phyloP scores from a whole-genome alignment of 345 rosid genomes.

The Fremontodendron californicum region DNA sequence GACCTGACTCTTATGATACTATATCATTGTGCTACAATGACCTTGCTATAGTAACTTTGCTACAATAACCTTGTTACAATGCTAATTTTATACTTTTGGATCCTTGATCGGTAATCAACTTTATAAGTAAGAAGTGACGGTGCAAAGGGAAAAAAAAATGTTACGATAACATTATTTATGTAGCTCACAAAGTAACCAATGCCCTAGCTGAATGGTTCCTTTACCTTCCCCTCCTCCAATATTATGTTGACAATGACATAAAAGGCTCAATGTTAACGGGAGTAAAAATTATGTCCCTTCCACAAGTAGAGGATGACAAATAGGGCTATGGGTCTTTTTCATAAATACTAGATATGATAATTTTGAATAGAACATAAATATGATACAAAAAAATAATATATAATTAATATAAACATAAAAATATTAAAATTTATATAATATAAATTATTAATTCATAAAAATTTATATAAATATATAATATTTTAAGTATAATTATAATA shows the following conservation, averaged over 20 bases:
- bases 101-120: too few species aligned
- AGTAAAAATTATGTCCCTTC: conserved; percentile 21
- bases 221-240: not conserved
- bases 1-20: too few species aligned
- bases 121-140: not conserved
- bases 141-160: not conserved
- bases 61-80: too few species aligned
- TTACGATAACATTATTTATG: not conserved
- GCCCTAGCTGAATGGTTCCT: not conserved
- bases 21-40: too few species aligned
- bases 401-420: too few species aligned
- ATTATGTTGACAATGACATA: not conserved
- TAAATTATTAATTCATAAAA: too few species aligned
- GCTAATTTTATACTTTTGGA: too few species aligned
- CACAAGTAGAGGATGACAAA: not conserved
- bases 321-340: not conserved
- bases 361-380: too few species aligned
- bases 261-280: not conserved
- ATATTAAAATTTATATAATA: too few species aligned
- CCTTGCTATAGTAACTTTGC: too few species aligned
- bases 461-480: not conserved
- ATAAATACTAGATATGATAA: not conserved
- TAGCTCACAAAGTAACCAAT: not conserved
- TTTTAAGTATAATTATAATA: not conserved
- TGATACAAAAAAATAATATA: too few species aligned